Evolutionary conservation across 176 grass and related monocot genomes (phyloP), one percentile per base, ranked within the genome.

Genomic region (Elaeis guineensis): DNA sequence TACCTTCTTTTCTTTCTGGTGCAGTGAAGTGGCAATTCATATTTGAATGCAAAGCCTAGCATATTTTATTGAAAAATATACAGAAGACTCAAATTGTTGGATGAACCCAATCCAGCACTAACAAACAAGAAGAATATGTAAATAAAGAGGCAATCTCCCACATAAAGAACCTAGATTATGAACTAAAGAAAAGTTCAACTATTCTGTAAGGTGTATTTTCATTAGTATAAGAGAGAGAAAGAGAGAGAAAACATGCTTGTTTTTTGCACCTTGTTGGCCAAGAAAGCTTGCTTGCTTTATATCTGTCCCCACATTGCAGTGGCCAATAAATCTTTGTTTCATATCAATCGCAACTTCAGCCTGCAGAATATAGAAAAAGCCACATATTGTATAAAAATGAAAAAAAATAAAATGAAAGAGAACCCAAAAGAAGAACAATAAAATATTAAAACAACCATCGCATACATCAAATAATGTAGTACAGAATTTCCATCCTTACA

Each of bases 251-350:
- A 35, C 32, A 11, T 35, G 32, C 32, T 35, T 69, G 22, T 9
- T 61, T 57, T 65, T 6, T 18, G 16, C 11, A 98, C 87, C 93
- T 82, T 66, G 79, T 61, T 83, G 84, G 19, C 93, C 88, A 59
- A 98, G 84, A 85, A 98, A 98, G 60, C 82, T 98, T 67, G 93
- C 93, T 83, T 98, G 93, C 50, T 98, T 92, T 76, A 98, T 98
- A 76, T 98, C 93, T 68, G 93, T 98, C 48, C 88, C 93, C 48
- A 92, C 60, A 55, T 98, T 98, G 70, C 88, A 92, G 29, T 98
- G 93, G 15, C 76, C 93, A 72, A 98, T 77, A 68, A 92, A 98
- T 86, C 93, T 89, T 89, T 82, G 85, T 70, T 89, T 92, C 93
- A 89, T 89, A 83, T 98, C 93, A 73, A 98, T 75, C 52, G 71